phyloP scores from a whole-genome alignment of 1,139 yeast species.

The Zygoascus meyerae region DNA sequence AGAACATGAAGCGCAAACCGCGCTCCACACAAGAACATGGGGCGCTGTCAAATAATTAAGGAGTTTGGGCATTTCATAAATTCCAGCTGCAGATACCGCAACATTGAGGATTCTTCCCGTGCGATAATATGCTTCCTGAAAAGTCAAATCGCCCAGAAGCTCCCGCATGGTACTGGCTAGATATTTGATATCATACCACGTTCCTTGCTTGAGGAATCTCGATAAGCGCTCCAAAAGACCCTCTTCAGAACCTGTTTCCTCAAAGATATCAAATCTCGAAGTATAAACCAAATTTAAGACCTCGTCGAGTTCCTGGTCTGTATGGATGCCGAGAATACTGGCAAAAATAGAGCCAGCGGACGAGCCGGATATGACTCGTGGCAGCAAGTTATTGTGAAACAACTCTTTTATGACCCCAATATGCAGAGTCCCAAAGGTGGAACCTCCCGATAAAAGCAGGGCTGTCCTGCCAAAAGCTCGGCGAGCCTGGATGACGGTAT shows the following conservation, averaged over 20 bases:
- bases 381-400: conserved; percentile 66
- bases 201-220: conserved; percentile 71
- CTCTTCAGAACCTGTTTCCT: conserved; percentile 44
- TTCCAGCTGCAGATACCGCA: conserved; percentile 74
- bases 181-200: conserved; percentile 77
- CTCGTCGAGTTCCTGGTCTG: conserved; percentile 64
- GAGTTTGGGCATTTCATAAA: conserved; percentile 43
- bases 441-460: conserved; percentile 87
- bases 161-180: conserved; percentile 67
- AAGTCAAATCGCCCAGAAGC: conserved; percentile 86
- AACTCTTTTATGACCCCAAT: conserved; percentile 85
- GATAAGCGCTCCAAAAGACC: conserved; percentile 48
- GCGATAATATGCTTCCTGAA: conserved; percentile 85
- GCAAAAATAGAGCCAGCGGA: conserved; percentile 97
- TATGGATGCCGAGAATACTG: conserved; percentile 74
- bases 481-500: conserved; percentile 80
- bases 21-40: conserved; percentile 87
- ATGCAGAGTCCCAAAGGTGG: conserved; percentile 87
- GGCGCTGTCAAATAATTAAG: conserved; percentile 92
- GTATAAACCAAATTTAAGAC: conserved; percentile 41
- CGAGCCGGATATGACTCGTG: conserved; percentile 89
- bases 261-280: conserved; percentile 68
- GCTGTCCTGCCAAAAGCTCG: conserved; percentile 94
- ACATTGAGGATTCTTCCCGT: conserved; percentile 82
- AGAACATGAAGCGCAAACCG: conserved; percentile 95